Base-by-base conservation (phyloP, 805 yeast species). In the Kodamaea hsintzibuensis region DNA sequence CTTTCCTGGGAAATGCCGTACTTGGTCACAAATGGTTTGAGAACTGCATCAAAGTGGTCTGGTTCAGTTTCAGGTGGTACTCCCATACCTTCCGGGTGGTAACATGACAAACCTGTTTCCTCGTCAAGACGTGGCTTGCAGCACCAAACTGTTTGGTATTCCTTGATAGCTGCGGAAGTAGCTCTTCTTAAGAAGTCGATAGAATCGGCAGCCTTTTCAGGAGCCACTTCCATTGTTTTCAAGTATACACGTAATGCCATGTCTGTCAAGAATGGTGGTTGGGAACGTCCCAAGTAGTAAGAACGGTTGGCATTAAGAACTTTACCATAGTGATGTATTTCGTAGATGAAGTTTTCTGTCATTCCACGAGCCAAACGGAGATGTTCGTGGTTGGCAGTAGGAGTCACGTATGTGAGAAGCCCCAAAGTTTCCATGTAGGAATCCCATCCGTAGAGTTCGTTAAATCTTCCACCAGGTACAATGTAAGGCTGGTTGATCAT, bases 361-460 rank as follows among this genome's bases (percentile, higher is more conserved):
- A 93, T 90, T 0, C 96, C 96, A 60, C 85, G 78, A 7, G 97
- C 93, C 35, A 92, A 77, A 42, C 85, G 88, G 17, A 84, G 69
- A 49, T 83, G 78, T 42, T 80, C 82, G 40, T 64, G 51, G 22
- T 40, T 17, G 0, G 70, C 66, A 1, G 69, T 77, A 16, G 19
- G 25, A 2, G 44, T 40, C 19, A 40, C 44, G 63, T 88, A 88
- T 25, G 82, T 79, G 22, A 95, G 68, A 42, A 95, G 76, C 1
- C 98, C 99, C 19, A 91, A 70, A 0, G 95, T 82, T 66, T 87
- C 91, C 87, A 95, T 89, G 66, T 95, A 93, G 1, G 97, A 91
- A 69, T 93, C 99, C 99, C 99, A 93, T 13, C 98, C 99, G 65
- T 95, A 93, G 55, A 91, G 80, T 72, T 93, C 99, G 72, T 95